Conservation (phyloP, 441 rosid genomes). For the Euphorbia celastroides region DNA sequence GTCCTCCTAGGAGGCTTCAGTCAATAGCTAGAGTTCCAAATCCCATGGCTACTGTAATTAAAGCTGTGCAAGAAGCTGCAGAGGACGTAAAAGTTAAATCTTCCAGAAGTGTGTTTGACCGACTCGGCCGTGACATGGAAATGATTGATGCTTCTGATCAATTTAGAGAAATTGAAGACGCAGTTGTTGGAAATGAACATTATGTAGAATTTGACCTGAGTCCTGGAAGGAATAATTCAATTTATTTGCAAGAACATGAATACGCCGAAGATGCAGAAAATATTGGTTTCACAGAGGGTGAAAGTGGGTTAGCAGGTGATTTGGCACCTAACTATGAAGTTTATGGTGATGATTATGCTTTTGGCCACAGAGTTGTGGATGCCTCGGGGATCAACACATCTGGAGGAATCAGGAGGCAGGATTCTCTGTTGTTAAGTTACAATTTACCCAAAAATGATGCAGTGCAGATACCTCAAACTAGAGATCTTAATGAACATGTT, state of each 20-base stretch:
- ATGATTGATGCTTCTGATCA: constrained; percentile 31
- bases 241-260: constrained; percentile 33
- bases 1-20: constrained; percentile 51
- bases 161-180: constrained; percentile 30
- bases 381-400: constrained; percentile 31
- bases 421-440: constrained; percentile 35
- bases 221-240: constrained; percentile 25
- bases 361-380: constrained; percentile 25
- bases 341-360: constrained; percentile 31
- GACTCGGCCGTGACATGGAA: constrained; percentile 54
- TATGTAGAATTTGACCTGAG: constrained; percentile 32
- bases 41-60: constrained; percentile 68
- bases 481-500: constrained; percentile 32
- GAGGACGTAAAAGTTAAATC: constrained; percentile 66
- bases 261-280: constrained; percentile 33
- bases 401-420: constrained; percentile 35
- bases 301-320: constrained; percentile 36
- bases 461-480: constrained; percentile 23
- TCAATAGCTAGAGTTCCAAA: constrained; percentile 69
- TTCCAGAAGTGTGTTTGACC: constrained; percentile 80
- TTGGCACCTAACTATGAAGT: constrained; percentile 33
- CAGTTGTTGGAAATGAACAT: constrained; percentile 38
- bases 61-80: constrained; percentile 90
- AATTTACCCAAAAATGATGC: constrained; percentile 33
- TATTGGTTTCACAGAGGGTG: constrained; percentile 30